These are phyloP conservation scores for Aegilops sharonensis DNA, from an alignment of 176 grass and related monocot species.

Conservation along the genomic window DNA sequence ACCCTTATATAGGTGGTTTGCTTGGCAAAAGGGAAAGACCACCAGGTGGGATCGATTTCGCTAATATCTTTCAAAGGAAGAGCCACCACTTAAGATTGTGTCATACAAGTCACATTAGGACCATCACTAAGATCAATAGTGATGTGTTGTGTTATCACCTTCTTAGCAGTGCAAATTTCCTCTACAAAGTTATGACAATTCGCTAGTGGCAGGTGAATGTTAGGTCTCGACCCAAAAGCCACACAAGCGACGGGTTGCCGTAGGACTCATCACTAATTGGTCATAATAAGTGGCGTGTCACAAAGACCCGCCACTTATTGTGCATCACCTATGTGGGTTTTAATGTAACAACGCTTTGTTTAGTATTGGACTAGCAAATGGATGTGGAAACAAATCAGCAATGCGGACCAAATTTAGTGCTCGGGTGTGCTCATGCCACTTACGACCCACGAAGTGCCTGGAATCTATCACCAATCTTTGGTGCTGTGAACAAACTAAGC, in stretches of 20 bases:
- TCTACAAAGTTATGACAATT: neutral
- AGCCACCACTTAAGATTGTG: too few relatives aligned
- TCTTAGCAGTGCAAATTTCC: too few relatives aligned
- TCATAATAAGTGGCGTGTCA: neutral
- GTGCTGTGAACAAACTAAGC: neutral
- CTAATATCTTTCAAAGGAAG: too few relatives aligned
- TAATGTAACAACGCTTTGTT: neutral
- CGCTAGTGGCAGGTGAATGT: neutral
- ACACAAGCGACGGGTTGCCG: fast-evolving
- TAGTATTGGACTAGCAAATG: neutral
- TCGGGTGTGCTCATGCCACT: neutral
- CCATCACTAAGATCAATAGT: too few relatives aligned
- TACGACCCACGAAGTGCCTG: neutral
- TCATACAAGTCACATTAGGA: too few relatives aligned
- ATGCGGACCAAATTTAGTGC: neutral
- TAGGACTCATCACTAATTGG: neutral
- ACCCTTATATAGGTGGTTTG: too few relatives aligned
- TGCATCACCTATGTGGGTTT: too few relatives aligned
- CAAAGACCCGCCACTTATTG: neutral
- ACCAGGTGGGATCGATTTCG: too few relatives aligned
- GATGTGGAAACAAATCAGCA: neutral
- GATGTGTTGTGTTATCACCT: too few relatives aligned
- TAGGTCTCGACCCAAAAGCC: neutral
- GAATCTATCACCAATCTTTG: neutral
- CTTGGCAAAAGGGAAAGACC: too few relatives aligned